Evolutionary conservation across 78 protist species (phyloP), one percentile per base, ranked within the genome.

Genomic region (Creolimax fragrantissima): DNA sequence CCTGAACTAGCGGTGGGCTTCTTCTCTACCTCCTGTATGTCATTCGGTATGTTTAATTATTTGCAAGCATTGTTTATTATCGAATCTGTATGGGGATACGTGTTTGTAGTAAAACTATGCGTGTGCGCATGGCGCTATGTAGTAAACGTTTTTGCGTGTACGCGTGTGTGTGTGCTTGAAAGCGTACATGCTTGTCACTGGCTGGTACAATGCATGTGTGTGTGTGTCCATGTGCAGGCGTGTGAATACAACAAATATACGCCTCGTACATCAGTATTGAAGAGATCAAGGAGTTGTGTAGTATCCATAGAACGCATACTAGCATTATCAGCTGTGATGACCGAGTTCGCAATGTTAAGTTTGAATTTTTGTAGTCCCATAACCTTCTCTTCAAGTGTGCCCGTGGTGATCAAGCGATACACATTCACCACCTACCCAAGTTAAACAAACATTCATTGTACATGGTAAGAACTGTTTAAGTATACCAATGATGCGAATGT

Each of bases 361-460:
- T 98, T 98, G 96, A 98, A 98, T 47, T 41, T 44, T 42, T 97
- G 98, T 7, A 97, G 95, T 43, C 98, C 95, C 99, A 98, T 97
- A 92, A 98, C 96, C 94, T 96, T 93, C 91, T 98, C 98, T 89
- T 98, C 99, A 58, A 98, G 89, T 36, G 99, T 96, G 42, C 74
- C 93, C 43, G 45, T n/a, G 17, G 96, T 96, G 93, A 99, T 95
- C 3, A 98, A 93, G 42, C 99, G 96, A 93, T 97, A 99, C 24
- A 99, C 99, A 89, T 90, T 95, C 44, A 99, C 99, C 2, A 83
- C 94, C 44, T 93, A 91, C 91, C 35, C 86, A n/a, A n/a, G n/a
- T n/a, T n/a, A n/a, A n/a, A n/a, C n/a, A n/a, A n/a, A n/a, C n/a
- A n/a, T n/a, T n/a, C n/a, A n/a, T n/a, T n/a, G n/a, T n/a, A n/a